Conservation (phyloP, 257 asterid species). For the Striga asiatica region DNA sequence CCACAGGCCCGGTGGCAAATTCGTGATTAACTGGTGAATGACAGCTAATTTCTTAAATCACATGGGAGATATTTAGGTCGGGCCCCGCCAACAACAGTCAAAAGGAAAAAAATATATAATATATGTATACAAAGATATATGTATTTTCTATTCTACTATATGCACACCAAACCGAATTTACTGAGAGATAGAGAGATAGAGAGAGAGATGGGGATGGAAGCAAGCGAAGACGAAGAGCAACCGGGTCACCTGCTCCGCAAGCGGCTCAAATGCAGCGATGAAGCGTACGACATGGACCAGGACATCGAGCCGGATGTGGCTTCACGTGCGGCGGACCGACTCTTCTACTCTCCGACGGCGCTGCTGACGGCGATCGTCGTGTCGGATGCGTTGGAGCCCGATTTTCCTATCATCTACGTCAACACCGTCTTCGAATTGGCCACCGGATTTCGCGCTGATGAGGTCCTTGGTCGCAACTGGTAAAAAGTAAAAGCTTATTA, state of each 20-base stretch:
- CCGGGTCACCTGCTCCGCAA: constrained; percentile 27
- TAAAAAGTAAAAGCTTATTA: constrained; percentile 19
- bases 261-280: constrained; percentile 34
- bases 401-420: constrained; percentile 70
- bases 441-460: constrained; percentile 85
- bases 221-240: constrained; percentile 24
- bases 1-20: constrained; percentile 8
- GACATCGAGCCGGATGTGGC: constrained; percentile 22
- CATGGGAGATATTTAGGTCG: constrained; percentile 14
- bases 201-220: constrained; percentile 33
- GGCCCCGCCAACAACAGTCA: constrained; percentile 1
- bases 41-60: constrained; percentile 9
- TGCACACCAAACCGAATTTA: background rate
- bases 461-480: constrained; percentile 91
- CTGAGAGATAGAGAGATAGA: background rate
- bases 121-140: background rate
- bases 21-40: constrained; percentile 10
- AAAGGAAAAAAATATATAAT: constrained; percentile 5
- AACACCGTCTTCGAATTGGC: constrained; percentile 60
- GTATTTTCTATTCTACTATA: too few species aligned
- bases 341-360: constrained; percentile 41
- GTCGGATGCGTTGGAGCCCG: constrained; percentile 70
- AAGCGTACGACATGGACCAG: constrained; percentile 21
- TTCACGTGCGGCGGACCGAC: constrained; percentile 17
- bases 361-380: constrained; percentile 70